Conservation (phyloP, 352 stramenopile genomes). For the Phytophthora agathidicida region DNA sequence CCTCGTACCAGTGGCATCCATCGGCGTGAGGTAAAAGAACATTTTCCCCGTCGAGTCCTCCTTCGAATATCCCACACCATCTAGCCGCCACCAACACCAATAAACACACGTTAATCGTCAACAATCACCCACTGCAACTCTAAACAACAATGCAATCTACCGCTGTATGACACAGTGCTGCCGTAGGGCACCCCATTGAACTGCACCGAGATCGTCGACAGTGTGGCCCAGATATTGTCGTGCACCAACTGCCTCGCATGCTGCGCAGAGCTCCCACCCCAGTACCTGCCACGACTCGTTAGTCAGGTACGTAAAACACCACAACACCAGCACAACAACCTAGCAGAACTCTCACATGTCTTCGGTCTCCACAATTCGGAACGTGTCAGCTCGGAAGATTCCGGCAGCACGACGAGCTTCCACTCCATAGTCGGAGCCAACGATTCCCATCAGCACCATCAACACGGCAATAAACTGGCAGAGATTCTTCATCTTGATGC, state of each 20-base stretch:
- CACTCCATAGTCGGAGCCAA: conserved; percentile 1
- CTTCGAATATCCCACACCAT: conserved; percentile 56
- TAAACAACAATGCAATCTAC: conserved; percentile 27
- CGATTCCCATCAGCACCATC: conserved; percentile 17
- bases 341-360: conserved; percentile 20
- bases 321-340: not conserved
- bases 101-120: not conserved
- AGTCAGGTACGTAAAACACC: too few species aligned
- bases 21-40: conserved; percentile 73
- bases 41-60: conserved; percentile 62
- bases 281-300: conserved; percentile 19
- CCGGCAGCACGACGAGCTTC: conserved; percentile 10
- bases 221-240: conserved; percentile 65
- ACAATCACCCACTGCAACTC: not conserved
- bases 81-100: too few species aligned
- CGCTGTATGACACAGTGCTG: conserved; percentile 73
- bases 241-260: conserved; percentile 72
- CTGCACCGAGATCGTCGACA: conserved; percentile 66
- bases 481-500: conserved; percentile 18
- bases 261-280: conserved; percentile 29
- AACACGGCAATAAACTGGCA: conserved; percentile 13
- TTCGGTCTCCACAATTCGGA: conserved; percentile 18
- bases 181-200: conserved; percentile 60
- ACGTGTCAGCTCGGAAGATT: conserved; percentile 26
- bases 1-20: conserved; percentile 54